These are phyloP conservation scores for Penicillium sp. DNA, from an alignment of 2,329 filamentous ascomycete species.

Conservation along the genomic window DNA sequence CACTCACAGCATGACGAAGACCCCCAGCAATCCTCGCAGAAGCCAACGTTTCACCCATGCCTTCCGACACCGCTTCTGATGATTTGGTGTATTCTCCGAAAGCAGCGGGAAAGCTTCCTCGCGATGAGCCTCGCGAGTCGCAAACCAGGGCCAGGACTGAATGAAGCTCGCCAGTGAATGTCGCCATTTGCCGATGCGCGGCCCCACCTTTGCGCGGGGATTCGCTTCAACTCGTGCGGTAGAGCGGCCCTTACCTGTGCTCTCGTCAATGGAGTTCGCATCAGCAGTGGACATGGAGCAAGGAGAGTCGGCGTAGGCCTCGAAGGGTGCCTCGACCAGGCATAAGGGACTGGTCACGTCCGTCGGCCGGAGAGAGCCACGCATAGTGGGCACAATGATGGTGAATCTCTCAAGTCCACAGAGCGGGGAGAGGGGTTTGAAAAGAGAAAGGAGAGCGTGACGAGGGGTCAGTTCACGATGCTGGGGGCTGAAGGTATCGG, in stretches of 20 bases:
- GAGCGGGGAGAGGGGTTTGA: neutral
- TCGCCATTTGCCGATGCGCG: slow-evolving; percentile 17
- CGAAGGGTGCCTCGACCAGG: slow-evolving; percentile 14
- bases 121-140: slow-evolving; percentile 1
- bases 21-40: slow-evolving; percentile 20
- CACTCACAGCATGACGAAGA: slow-evolving; percentile 41
- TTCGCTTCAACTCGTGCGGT: slow-evolving; percentile 5
- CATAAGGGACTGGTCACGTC: slow-evolving; percentile 5
- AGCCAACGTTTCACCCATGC: slow-evolving; percentile 22
- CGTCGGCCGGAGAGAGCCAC: slow-evolving; percentile 4
- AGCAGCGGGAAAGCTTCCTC: slow-evolving; percentile 14
- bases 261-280: neutral
- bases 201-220: slow-evolving; percentile 16
- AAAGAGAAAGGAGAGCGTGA: neutral
- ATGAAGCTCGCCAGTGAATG: slow-evolving; percentile 14
- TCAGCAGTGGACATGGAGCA: neutral
- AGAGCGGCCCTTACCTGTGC: neutral
- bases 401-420: neutral
- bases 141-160: slow-evolving; percentile 9
- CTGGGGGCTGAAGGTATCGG: neutral
- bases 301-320: slow-evolving; percentile 22
- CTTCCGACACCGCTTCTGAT: slow-evolving; percentile 19
- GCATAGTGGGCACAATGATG: slow-evolving; percentile 9
- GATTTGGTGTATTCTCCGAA: slow-evolving; percentile 9
- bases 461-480: neutral